Evolutionary conservation across 1,284 basidiomycete species (phyloP).

Genomic region (Exsudoporus floridanus): DNA sequence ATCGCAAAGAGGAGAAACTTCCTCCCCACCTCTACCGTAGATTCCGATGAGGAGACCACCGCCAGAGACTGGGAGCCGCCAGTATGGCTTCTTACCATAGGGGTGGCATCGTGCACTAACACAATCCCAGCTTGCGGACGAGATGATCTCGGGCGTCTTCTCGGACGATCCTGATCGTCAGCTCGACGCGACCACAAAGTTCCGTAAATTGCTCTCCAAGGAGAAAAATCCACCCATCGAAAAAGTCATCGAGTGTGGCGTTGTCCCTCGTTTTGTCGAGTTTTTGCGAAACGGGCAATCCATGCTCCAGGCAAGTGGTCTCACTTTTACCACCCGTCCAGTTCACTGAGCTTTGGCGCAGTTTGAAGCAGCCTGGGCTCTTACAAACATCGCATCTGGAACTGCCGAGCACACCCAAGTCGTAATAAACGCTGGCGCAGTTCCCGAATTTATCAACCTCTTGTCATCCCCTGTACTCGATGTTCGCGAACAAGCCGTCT

Average conservation of each 20-base stretch:
- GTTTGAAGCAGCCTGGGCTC: slow-evolving; percentile 99
- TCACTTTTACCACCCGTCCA: background rate
- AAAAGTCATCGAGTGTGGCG: slow-evolving; percentile 95
- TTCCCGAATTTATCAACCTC: slow-evolving; percentile 96
- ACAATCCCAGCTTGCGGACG: slow-evolving; percentile 68
- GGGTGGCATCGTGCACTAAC: slow-evolving; percentile 4
- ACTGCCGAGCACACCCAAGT: slow-evolving; percentile 99
- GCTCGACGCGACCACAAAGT: slow-evolving; percentile 94
- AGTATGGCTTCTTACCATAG: slow-evolving; percentile 44
- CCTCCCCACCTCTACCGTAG: slow-evolving; percentile 65
- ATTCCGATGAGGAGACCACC: slow-evolving; percentile 85
- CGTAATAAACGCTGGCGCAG: slow-evolving; percentile 92
- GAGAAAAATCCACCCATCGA: slow-evolving; percentile 99
- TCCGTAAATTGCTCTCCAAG: slow-evolving; percentile 97
- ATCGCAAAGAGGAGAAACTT: slow-evolving; percentile 96
- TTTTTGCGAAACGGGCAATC: slow-evolving; percentile 87
- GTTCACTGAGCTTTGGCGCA: slow-evolving; percentile 35
- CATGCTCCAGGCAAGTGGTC: slow-evolving; percentile 83
- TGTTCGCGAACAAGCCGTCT: slow-evolving; percentile 95
- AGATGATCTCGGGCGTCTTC: slow-evolving; percentile 94
- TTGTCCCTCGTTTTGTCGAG: slow-evolving; percentile 96
- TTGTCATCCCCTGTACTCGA: slow-evolving; percentile 85
- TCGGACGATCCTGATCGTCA: slow-evolving; percentile 90
- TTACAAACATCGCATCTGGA: slow-evolving; percentile 99
- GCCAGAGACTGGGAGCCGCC: slow-evolving; percentile 73